Percentiles rank a stretch among this genome's conserved stretches.
phyloP scores from a whole-genome alignment of 2,329 filamentous ascomycete genomes.

The Pyrenochaeta sp. region DNA sequence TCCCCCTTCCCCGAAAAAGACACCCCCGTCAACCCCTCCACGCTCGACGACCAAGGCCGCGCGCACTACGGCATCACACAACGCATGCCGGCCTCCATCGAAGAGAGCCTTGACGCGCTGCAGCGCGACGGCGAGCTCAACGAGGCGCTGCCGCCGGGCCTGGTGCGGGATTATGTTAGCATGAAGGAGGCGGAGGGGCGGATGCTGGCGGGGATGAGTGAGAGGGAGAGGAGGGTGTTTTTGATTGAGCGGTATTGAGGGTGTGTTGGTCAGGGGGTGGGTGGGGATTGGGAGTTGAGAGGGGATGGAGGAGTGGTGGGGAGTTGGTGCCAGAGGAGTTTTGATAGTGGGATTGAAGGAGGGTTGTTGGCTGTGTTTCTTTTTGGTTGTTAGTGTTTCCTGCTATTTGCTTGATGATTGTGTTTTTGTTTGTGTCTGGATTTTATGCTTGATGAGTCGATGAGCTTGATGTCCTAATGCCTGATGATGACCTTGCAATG shows the following conservation, averaged over 20 bases:
- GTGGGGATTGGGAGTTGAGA: too few species aligned
- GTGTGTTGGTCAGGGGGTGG: too few species aligned
- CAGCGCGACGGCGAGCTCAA: conserved; percentile 57
- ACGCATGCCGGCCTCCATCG: conserved; percentile 63
- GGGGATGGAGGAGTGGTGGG: too few species aligned
- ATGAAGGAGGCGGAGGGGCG: conserved; percentile 67
- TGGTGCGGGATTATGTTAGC: conserved; percentile 64
- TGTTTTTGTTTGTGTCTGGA: too few species aligned
- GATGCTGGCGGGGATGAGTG: conserved; percentile 59
- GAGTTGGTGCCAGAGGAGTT: too few species aligned
- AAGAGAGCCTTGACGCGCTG: conserved; percentile 63
- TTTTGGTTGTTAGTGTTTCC: too few species aligned
- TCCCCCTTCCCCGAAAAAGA: conserved; percentile 61
- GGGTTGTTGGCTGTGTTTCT: too few species aligned
- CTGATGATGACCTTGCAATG: too few species aligned
- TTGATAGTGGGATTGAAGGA: too few species aligned
- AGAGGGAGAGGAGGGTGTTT: conserved; percentile 62
- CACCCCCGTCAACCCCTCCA: conserved; percentile 49
- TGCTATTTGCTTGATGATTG: too few species aligned
- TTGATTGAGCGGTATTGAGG: conserved; percentile 71
- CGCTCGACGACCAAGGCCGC: conserved; percentile 51
- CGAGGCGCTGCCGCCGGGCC: conserved; percentile 55
- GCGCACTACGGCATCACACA: conserved; percentile 60
- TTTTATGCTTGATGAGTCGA: too few species aligned
- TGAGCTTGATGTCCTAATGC: too few species aligned